These are phyloP conservation scores for Herpetomonas samuelpessoai DNA, from an alignment of 208 protist genomes.

Conservation along the genomic window DNA sequence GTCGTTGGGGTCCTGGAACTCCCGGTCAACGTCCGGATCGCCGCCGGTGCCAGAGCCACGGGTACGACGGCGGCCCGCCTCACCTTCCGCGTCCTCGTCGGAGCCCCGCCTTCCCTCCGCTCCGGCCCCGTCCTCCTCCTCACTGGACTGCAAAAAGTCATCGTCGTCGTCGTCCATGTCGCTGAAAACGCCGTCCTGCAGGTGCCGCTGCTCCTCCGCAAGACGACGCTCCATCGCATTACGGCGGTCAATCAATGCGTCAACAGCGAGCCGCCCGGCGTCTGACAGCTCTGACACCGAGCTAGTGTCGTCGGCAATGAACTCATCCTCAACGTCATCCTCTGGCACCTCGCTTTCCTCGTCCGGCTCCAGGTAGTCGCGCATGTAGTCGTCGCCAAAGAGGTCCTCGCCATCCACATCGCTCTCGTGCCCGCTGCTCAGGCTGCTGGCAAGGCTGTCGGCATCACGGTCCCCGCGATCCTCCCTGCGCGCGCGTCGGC, in stretches of 20 bases:
- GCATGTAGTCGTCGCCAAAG: constrained; percentile 88
- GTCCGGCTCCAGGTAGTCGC: constrained; percentile 79
- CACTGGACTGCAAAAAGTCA: constrained; percentile 24
- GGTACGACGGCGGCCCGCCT: background rate
- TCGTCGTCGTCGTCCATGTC: constrained; percentile 62
- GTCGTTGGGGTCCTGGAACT: constrained; percentile 30
- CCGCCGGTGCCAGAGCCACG: background rate
- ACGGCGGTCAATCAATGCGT: constrained; percentile 74
- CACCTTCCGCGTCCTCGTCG: constrained; percentile 26
- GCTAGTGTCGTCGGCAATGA: constrained; percentile 68
- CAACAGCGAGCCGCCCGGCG: constrained; percentile 58
- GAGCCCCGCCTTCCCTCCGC: constrained; percentile 12
- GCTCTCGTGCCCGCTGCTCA: background rate
- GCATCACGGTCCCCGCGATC: constrained; percentile 2
- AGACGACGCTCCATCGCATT: constrained; percentile 54
- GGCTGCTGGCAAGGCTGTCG: background rate
- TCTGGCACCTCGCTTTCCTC: constrained; percentile 74
- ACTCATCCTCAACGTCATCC: constrained; percentile 74
- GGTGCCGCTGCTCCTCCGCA: constrained; percentile 56
- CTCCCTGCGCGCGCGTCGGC: no score
- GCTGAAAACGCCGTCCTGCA: constrained; percentile 86
- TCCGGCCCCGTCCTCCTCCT: constrained; percentile 19
- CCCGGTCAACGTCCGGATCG: background rate
- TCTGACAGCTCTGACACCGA: constrained; percentile 81
- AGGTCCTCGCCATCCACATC: constrained; percentile 84